Evolutionary conservation across 805 yeast species (phyloP).

Genomic region (Myxozyma nipponensis): DNA sequence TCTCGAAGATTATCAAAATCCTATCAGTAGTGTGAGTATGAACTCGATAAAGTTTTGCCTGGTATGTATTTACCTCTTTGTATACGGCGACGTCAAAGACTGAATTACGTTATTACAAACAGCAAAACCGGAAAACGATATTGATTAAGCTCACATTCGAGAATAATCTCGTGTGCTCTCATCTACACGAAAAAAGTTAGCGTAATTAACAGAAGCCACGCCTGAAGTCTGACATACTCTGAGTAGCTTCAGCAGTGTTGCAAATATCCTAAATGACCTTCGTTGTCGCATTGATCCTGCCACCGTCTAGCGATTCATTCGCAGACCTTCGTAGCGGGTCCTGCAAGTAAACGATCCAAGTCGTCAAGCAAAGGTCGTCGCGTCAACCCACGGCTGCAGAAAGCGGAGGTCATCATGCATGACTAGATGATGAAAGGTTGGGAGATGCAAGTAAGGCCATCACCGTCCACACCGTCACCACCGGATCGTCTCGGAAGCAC

Average conservation of each 20-base stretch:
- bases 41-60: not conserved
- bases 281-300: constrained; percentile 1
- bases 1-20: constrained; percentile 57
- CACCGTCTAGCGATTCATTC: no score
- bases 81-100: constrained; percentile 24
- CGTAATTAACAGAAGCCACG: not conserved
- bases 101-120: not conserved
- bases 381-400: no score
- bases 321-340: no score
- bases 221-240: constrained; percentile 3
- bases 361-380: no score
- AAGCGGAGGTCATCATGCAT: no score
- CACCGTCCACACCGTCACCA: no score
- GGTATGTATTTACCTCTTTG: constrained; percentile 8
- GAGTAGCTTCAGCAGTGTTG: constrained; percentile 14
- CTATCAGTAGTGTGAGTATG: not conserved
- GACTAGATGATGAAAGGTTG: no score
- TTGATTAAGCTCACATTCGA: constrained; percentile 16
- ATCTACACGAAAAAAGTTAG: no score
- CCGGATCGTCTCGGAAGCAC: no score
- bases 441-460: no score
- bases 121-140: not conserved
- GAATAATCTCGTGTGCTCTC: constrained; percentile 22
- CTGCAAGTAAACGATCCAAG: no score
- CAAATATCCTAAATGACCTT: constrained; percentile 16